Percentiles rank a stretch among this genome's conserved stretches.
These are phyloP conservation scores for Mortierella sp. DNA, from an alignment of 371 early-diverging fungal species.

Conservation along the genomic window DNA sequence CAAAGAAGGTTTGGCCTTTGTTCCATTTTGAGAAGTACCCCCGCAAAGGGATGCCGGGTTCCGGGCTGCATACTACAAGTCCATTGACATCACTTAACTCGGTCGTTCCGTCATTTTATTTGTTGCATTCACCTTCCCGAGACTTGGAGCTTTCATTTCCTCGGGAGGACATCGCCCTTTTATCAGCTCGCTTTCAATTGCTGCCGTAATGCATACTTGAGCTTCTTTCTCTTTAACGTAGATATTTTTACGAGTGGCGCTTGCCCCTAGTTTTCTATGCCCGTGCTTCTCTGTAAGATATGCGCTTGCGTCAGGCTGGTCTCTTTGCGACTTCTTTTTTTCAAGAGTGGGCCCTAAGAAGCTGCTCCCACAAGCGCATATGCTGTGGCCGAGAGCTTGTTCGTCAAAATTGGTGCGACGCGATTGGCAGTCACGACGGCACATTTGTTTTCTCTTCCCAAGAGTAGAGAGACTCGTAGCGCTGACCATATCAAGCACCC, in stretches of 20 bases:
- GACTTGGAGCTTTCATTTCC: background rate
- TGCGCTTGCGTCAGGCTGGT: too few relatives aligned
- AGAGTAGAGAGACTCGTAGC: too few relatives aligned
- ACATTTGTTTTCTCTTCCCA: background rate
- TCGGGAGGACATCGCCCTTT: background rate
- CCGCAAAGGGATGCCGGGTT: background rate
- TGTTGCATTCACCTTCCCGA: background rate
- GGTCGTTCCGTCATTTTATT: background rate
- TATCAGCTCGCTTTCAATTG: background rate
- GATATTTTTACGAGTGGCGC: too few relatives aligned
- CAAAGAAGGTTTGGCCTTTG: background rate
- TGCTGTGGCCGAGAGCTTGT: background rate
- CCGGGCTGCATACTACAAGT: too few relatives aligned
- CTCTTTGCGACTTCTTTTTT: too few relatives aligned
- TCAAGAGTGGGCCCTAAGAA: background rate
- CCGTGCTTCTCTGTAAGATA: too few relatives aligned
- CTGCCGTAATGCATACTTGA: background rate
- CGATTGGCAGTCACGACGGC: slow-evolving; percentile 1
- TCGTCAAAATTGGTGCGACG: background rate
- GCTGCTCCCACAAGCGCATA: too few relatives aligned
- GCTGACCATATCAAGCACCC: background rate
- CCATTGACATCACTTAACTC: background rate
- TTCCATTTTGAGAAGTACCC: background rate
- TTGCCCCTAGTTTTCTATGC: too few relatives aligned
- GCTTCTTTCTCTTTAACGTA: background rate